These are phyloP conservation scores for Suhomyces kilbournensis DNA, from an alignment of 805 yeast species.

Conservation along the genomic window DNA sequence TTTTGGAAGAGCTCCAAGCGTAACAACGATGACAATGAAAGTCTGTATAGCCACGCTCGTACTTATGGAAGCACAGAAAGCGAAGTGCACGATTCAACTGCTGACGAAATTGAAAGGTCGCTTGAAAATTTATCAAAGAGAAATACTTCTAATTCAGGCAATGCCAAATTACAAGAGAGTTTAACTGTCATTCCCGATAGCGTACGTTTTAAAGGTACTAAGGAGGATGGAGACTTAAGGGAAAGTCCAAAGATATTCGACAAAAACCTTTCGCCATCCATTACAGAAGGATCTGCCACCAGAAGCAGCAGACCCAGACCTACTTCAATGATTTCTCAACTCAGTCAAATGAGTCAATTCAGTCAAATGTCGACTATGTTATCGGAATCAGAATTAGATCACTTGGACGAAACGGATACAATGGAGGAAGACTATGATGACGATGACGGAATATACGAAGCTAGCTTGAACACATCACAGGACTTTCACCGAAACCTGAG, in stretches of 20 bases:
- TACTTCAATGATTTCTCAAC: constrained; percentile 39
- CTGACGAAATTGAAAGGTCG: constrained; percentile 7
- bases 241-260: constrained; percentile 1
- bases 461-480: constrained; percentile 35
- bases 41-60: constrained; percentile 4
- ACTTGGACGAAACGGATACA: constrained; percentile 37
- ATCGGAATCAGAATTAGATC: constrained; percentile 42
- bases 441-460: constrained; percentile 37
- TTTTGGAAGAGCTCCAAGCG: constrained; percentile 34
- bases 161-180: background rate
- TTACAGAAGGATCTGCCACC: background rate
- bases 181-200: background rate
- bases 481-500: constrained; percentile 17
- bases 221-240: background rate
- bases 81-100: background rate
- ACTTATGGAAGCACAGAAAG: constrained; percentile 2
- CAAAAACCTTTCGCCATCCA: background rate
- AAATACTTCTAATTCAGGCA: constrained; percentile 2
- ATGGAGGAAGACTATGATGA: constrained; percentile 36
- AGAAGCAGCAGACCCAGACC: constrained; percentile 29
- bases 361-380: constrained; percentile 42
- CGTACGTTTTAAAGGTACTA: background rate
- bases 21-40: constrained; percentile 6
- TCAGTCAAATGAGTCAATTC: constrained; percentile 37
- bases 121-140: constrained; percentile 8